Base-by-base conservation (phyloP, 441 rosid species). In the Francoa sonchifolia region DNA sequence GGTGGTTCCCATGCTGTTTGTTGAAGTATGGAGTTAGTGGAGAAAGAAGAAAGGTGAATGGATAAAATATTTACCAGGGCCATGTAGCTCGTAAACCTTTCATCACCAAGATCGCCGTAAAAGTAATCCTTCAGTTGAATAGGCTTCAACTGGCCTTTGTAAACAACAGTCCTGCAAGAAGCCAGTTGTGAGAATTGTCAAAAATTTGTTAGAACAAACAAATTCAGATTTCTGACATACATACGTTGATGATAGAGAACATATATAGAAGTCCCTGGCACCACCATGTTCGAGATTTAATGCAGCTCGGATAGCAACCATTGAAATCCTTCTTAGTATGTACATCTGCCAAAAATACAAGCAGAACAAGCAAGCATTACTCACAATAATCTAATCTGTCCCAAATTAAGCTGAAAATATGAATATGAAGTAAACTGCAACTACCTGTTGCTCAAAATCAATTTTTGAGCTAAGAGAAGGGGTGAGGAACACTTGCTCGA, bases 51-150 rank as follows among this genome's bases (percentile, higher is more conserved):
- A 65, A 82, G 63, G 78, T 62, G 79, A 79, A 88, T 52, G 81
- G 94, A 72, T 69, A 66, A 88, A 31, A 67, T 75, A 82, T 62
- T 93, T 93, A 88, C 99, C 99, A 93, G 88, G 93, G 99, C 99
- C 99, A 93, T 93, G 99, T 93, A 93, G 99, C 99, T 93, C 79
- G 96, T 82, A 84, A 93, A 93, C 97, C 97, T 93, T 87, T 93
- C 96, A 77, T 80, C 76, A 71, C 99, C 99, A 71, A 93, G 88
- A 68, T 93, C 99, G 40, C 87, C 96, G 47, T 77, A 74, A 35
- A 82, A 93, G 67, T 93, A 93, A 13, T 77, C 82, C 70, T 73
- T 78, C 58, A 93, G 45, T 64, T 93, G 99, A 48, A 67, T 74
- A 20, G 99, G 99, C 64, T 77, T 93, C 57, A 93, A 38, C 71